Base-by-base conservation (phyloP, 371 early-diverging fungal species). In the Saksenaea vasiformis region DNA sequence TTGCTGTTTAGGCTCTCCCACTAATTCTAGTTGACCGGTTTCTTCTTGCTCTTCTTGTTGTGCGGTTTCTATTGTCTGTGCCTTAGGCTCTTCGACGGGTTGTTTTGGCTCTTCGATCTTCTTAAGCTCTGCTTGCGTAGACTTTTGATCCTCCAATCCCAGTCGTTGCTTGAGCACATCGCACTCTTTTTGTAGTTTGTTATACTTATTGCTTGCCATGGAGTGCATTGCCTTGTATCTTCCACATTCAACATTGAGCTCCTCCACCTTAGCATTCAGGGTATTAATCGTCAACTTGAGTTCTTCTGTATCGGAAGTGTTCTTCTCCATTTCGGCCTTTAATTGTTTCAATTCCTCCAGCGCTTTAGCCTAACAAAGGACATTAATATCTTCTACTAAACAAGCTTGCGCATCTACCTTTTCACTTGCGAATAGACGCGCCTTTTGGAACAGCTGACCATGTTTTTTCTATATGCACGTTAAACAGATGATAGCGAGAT, bases 191-290 rank as follows among this genome's bases (percentile, higher is more conserved):
- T 70, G 66, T 1, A 70, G 56, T 41, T 64, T 59, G n/a, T 44
- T 61, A 15, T 15, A 41, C 44, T 61, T 70, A 37, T 64, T 64
- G 39, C 56, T 44, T 22, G 54, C 39, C 70, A 70, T 70, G 0
- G 70, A 70, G 5, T 53, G 54, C 58, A 66, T 66, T 13, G 63
- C 70, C 17, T 66, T 66, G 10, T 53, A 60, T 35, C 70, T 28
- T 4, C 56, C 61, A 2, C 63, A 24, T 55, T 66, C 66, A 28
- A 70, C 54, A 13, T 37, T 53, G 4, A 57, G 27, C 17, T 9
- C 19, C 7, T 53, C 57, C 7, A 66, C 41, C n/a, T 62, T 54
- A 2, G 17, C 38, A 14, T 70, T 64, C 0, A 70, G 24, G 14
- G 31, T 55, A 53, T 43, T 28, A 2, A 66, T 56, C 43, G 60